Evolutionary conservation across 495 filamentous ascomycete species (phyloP), one percentile per base, ranked within the genome.

Genomic region (Physcia stellaris): DNA sequence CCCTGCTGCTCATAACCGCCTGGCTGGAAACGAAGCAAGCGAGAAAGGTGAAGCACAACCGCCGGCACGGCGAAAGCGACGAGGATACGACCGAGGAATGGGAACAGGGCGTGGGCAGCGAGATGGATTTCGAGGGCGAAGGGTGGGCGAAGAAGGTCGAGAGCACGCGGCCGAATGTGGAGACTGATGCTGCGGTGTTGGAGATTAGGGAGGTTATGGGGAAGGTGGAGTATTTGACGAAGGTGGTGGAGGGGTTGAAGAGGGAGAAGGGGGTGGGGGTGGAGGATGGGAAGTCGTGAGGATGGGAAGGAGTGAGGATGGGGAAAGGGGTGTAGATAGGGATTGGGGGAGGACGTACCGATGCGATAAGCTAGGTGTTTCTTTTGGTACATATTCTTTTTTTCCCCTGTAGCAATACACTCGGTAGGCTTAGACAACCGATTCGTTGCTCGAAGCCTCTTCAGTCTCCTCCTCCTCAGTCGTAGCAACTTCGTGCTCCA

Each of bases 11-110:
- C 1, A 58, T 88, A 6, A 86, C 83, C 3, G 84, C 87, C 0
- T 75, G 63, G 44, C 53, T 86, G 29, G 88, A 96, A 54, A 72
- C 68, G 6, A 66, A 70, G 4, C 66, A 75, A 21, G 88, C 88
- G 2, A 56, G 59, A 27, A 64, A 62, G 12, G 82, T 96, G 31
- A 63, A 61, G 5, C 60, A 57, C 22, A 96, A 95, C 50, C 70
- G 92, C 2, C 66, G 67, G 11, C 63, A 78, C 11, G 84, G 86
- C 9, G 87, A 94, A 49, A 75, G 77, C n/a, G 90, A 96, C 43
- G 90, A 98, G 46, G 84, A 93, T 47, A 72, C 68, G 2, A 54
- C 79, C 10, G 81, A 96, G 56, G 87, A 96, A 54, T 98, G 90
- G 90, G 90, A 96, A 52, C 76, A 88, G 21, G 69, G n/a, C 55